Percentiles rank a stretch among this genome's conserved stretches.
These are phyloP conservation scores for Bruguiera parviflora DNA, from an alignment of 345 rosid species.

Conservation along the genomic window DNA sequence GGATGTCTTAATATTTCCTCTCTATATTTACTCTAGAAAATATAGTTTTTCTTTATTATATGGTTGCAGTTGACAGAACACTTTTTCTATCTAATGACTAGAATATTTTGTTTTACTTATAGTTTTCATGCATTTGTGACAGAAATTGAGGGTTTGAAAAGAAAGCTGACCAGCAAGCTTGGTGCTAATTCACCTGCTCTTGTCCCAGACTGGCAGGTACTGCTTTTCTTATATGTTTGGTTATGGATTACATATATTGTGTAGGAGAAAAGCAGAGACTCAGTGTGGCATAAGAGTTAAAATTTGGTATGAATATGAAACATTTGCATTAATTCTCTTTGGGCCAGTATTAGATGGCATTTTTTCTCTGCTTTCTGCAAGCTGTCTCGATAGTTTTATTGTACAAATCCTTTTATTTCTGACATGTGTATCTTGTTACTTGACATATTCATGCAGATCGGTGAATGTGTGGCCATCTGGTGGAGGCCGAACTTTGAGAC, in stretches of 20 bases:
- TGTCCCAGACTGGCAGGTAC: constrained; percentile 94
- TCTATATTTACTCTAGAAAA: not conserved
- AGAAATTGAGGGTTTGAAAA: constrained; percentile 92
- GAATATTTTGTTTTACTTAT: constrained; percentile 13
- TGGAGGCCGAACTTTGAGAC: constrained; percentile 99
- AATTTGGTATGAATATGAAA: not conserved
- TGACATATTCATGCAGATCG: constrained; percentile 50
- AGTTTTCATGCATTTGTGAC: constrained; percentile 11
- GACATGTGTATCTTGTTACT: not conserved
- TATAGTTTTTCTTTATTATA: not conserved
- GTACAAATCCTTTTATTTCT: not conserved
- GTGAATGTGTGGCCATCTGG: constrained; percentile 94
- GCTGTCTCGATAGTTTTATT: constrained; percentile 2
- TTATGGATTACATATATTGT: not conserved
- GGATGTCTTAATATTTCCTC: not conserved
- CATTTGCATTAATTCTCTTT: not conserved
- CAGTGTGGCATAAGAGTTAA: not conserved
- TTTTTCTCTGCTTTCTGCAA: constrained; percentile 3
- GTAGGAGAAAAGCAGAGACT: not conserved
- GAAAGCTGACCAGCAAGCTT: constrained; percentile 92
- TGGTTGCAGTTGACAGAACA: constrained; percentile 1
- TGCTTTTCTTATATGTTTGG: not conserved
- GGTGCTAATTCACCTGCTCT: constrained; percentile 80
- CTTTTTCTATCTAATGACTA: not conserved
- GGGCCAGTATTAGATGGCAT: not conserved